Conservation (phyloP, 768 basidiomycete genomes). For the Mrakia hoshinonis region DNA sequence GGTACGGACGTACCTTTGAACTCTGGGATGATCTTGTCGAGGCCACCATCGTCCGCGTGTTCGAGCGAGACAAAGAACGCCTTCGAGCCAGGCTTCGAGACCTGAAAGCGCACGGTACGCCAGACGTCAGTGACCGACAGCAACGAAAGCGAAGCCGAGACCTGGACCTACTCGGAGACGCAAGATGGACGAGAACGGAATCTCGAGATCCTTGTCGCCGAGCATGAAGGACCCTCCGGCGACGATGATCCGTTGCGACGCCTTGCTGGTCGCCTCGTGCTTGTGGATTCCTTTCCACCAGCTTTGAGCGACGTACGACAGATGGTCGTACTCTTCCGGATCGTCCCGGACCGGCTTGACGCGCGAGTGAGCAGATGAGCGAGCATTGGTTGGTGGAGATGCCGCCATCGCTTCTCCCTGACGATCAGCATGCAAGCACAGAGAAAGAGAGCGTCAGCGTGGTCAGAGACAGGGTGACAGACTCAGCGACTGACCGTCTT, state of each 20-base stretch:
- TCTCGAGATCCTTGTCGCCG: not conserved
- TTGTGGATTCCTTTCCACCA: not conserved
- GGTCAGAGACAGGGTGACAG: too few species aligned
- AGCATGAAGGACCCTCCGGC: not conserved
- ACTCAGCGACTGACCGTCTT: too few species aligned
- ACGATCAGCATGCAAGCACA: too few species aligned
- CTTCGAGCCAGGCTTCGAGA: not conserved
- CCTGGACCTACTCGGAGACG: not conserved
- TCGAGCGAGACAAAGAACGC: not conserved
- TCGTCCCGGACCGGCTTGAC: too few species aligned
- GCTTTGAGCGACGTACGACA: not conserved
- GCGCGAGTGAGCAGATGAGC: not conserved
- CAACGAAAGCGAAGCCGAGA: not conserved
- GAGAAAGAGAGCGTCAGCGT: too few species aligned
- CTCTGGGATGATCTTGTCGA: not conserved
- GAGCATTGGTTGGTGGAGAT: not conserved
- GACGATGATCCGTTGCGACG: not conserved
- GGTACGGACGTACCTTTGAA: not conserved
- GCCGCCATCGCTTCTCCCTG: too few species aligned
- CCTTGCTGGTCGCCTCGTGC: not conserved
- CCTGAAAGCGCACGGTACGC: not conserved
- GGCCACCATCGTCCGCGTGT: not conserved
- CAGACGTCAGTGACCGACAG: not conserved
- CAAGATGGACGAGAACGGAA: not conserved
- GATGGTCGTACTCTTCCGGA: not conserved